Base-by-base conservation (phyloP, 352 stramenopile genomes). In the Phytopythium litorale region DNA sequence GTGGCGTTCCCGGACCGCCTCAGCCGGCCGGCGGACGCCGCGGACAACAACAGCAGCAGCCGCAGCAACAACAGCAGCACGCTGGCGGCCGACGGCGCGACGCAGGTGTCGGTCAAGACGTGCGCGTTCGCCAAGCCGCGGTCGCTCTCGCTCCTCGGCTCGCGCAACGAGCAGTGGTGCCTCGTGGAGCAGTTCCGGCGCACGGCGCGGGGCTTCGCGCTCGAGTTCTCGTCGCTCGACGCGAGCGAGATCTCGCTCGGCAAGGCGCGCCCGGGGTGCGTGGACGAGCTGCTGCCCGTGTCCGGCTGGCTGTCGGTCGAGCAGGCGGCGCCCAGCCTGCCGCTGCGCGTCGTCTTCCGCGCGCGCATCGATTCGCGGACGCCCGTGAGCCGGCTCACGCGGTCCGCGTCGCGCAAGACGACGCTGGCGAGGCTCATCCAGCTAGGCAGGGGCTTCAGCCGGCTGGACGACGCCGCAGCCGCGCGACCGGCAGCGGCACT, bases 131-230 rank as follows among this genome's bases (percentile, higher is more conserved):
- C 68, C 8, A 66, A 69, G 11, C 68, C 61, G 6, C 62, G 70
- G 43, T 35, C 51, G 30, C 71, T 79, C 18, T 60, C 66, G 3
- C 63, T 72, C 13, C 18, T 64, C 1, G 43, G 33, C 54, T 70
- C 67, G 25, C 75, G 75, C 35, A 79, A 76, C 56, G 65, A 79
- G 60, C 72, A 79, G 30, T 71, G 73, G 67, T 75, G 71, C 49
- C 68, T 62, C 40, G 56, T 75, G 25, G 71, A 78, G 64, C 70
- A 77, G 35, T 74, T 77, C 60, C 68, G 56, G 38, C 68, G 65
- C 16, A 75, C 60, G 7, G 69, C 73, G 30, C 60, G 72, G 8
- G 71, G 71, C 12, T 79, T 76, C 45, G 62, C 63, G 13, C 19
- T 76, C 18, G 62, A 73, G 9, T 73, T 76, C 37, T 60, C 63